phyloP scores from a whole-genome alignment of 352 stramenopile genomes.

The Phytophthora cryptogea region DNA sequence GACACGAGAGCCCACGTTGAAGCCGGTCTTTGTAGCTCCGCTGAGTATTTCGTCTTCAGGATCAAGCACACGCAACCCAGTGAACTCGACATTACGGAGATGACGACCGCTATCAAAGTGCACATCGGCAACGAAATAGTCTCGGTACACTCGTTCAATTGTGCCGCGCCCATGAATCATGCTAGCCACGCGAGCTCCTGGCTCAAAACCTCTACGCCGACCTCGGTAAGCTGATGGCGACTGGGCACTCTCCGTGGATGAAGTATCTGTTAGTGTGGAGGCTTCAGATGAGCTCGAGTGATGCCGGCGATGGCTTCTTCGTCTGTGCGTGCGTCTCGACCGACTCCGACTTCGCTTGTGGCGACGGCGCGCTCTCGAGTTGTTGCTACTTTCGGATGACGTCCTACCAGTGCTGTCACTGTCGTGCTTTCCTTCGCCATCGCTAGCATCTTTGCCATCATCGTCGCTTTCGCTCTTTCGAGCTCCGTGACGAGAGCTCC shows the following conservation, averaged over 20 bases:
- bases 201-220: constrained; percentile 37
- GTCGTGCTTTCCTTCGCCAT: constrained; percentile 20
- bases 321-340: constrained; percentile 5
- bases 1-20: constrained; percentile 39
- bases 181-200: constrained; percentile 58
- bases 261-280: constrained; percentile 26
- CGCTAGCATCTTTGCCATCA: constrained; percentile 23
- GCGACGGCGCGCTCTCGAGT: not conserved
- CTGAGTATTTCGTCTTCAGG: constrained; percentile 25
- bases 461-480: constrained; percentile 11
- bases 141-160: constrained; percentile 61
- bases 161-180: constrained; percentile 45
- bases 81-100: constrained; percentile 65
- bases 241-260: constrained; percentile 18
- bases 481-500: constrained; percentile 1
- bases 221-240: not conserved
- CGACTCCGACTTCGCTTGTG: constrained; percentile 7
- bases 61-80: constrained; percentile 35
- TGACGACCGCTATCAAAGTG: constrained; percentile 66
- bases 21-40: constrained; percentile 10
- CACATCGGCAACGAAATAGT: constrained; percentile 74
- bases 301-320: constrained; percentile 1
- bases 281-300: constrained; percentile 14
- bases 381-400: constrained; percentile 8
- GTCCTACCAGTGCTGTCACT: constrained; percentile 11